Evolutionary conservation across 108 stramenopile species (phyloP).

Genomic region (Conticribra weissflogii): DNA sequence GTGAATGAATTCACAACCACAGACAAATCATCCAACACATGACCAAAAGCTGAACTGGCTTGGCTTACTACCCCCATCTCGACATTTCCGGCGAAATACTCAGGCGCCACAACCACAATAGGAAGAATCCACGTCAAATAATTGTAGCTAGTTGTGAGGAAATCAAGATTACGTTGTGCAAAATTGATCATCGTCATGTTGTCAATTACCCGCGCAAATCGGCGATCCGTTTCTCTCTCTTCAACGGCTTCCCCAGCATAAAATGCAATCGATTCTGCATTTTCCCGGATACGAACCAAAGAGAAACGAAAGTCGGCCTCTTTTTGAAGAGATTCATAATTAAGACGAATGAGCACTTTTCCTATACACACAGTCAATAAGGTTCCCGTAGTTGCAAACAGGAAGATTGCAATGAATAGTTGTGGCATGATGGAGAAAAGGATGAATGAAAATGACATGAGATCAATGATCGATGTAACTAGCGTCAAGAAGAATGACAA

Average conservation of each 20-base stretch:
- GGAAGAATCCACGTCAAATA: constrained; percentile 70
- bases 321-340: constrained; percentile 59
- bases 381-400: constrained; percentile 62
- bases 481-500: constrained; percentile 69
- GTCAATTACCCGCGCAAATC: constrained; percentile 57
- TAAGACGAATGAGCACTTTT: constrained; percentile 54
- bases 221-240: constrained; percentile 48
- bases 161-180: constrained; percentile 71
- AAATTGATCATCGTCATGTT: constrained; percentile 62
- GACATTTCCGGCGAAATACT: constrained; percentile 71
- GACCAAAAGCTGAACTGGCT: constrained; percentile 72
- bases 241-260: constrained; percentile 70
- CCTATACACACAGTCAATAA: constrained; percentile 51
- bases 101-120: constrained; percentile 67
- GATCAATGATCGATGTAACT: constrained; percentile 69
- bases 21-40: constrained; percentile 86
- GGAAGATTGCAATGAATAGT: constrained; percentile 67
- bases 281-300: constrained; percentile 77
- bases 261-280: constrained; percentile 81
- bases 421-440: constrained; percentile 65
- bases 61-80: constrained; percentile 61
- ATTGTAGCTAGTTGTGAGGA: constrained; percentile 70
- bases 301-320: constrained; percentile 80
- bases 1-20: constrained; percentile 76
- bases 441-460: constrained; percentile 68